Base-by-base conservation (phyloP, 2,329 filamentous ascomycete genomes). In the Anisogramma anomala region DNA sequence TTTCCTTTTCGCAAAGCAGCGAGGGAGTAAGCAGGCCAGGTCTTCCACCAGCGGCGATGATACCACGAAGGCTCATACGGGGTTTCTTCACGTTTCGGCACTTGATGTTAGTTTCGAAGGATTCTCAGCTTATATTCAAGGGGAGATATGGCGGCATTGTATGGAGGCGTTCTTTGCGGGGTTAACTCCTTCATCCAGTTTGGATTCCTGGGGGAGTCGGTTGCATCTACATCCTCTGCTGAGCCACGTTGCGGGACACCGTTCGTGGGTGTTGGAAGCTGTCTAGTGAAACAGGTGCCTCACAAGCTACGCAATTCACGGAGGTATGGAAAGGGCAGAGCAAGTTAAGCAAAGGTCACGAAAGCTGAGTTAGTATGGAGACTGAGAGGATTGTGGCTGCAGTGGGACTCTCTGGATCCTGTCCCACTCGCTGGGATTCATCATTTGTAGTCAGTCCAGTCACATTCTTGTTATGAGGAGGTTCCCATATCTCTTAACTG, bases 41-140 rank as follows among this genome's bases (percentile, higher is more conserved):
- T 47, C 35, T 38, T 40, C 37, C 13, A 26, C 38, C 38, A 41
- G 31, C 35, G 33, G 45, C 45, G 37, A 47, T 47, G 45, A 47
- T 47, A 47, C 45, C 45, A 47, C 38, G 41, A 33, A 37, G 45
- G 42, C 36, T 39, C 34, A 28, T 26, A 38, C 42, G 20, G 33
- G 35, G 27, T 47, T 43, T 41, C 45, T 47, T 41, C 38, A 44
- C 33, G 45, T 43, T 30, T 22, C 35, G 18, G 30, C 23, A 39
- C 36, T 37, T 39, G 37, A 44, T 41, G 41, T 47, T 34, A 33
- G 31, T 41, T 39, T 39, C 35, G 28, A 27, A 20, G 20, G 35
- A 31, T 26, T 33, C 33, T 41, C 36, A 31, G 27, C 34, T 14
- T 47, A 31, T 35, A 23, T 23, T 37, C 14, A 40, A 35, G 31